Percentiles rank a stretch among this genome's conserved stretches.
These are phyloP conservation scores for Starmera stellimalicola DNA, from an alignment of 1,139 yeast genomes.

Conservation along the genomic window DNA sequence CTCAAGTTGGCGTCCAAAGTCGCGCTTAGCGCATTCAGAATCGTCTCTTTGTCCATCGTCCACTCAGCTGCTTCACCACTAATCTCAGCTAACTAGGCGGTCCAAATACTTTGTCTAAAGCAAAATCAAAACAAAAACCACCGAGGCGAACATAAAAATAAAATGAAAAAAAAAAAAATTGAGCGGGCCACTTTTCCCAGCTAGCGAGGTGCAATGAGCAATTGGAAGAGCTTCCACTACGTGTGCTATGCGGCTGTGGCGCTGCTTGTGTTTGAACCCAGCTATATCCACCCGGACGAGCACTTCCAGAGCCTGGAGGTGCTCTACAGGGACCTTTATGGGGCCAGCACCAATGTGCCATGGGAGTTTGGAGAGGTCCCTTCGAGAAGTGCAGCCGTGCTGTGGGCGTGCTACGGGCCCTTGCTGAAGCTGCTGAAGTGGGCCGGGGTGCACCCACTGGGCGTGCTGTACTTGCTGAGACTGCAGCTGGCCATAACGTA, in stretches of 20 bases:
- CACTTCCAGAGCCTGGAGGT: constrained; percentile 86
- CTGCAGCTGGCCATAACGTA: constrained; percentile 45
- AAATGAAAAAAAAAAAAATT: neutral
- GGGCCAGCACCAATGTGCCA: constrained; percentile 48
- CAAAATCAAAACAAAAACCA: neutral
- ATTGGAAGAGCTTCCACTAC: constrained; percentile 39
- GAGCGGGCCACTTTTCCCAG: too few species aligned
- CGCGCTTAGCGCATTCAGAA: constrained; percentile 68
- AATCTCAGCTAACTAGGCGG: neutral
- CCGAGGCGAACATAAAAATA: neutral
- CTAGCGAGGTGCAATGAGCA: constrained; percentile 4
- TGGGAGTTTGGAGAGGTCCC: constrained; percentile 68
- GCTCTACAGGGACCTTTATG: constrained; percentile 39
- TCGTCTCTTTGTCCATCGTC: constrained; percentile 50
- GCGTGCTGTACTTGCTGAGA: constrained; percentile 48
- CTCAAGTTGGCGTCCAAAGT: constrained; percentile 67
- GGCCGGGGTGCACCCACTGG: constrained; percentile 26
- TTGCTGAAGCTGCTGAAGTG: constrained; percentile 23
- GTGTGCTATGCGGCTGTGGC: constrained; percentile 40
- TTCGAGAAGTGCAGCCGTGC: constrained; percentile 70
- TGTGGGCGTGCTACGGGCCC: constrained; percentile 66
- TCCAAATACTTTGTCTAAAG: neutral
- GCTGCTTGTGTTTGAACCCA: constrained; percentile 54
- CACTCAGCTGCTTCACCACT: neutral
- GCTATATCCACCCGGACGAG: constrained; percentile 97